These are phyloP conservation scores for Xylaria sp. DNA, from an alignment of 2,329 filamentous ascomycete species.

Conservation along the genomic window DNA sequence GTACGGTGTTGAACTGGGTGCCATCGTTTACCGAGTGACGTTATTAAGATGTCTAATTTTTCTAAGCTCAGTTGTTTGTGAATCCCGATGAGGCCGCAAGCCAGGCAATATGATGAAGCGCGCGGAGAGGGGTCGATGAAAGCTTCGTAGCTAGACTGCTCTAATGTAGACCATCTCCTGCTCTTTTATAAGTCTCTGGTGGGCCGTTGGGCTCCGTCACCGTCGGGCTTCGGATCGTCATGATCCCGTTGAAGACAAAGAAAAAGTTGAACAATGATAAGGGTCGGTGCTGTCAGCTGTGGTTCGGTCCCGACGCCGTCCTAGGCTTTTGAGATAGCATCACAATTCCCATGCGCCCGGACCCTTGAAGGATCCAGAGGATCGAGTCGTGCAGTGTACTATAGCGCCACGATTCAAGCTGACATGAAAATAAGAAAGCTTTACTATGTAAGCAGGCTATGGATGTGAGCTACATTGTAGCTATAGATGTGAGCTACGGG, in stretches of 20 bases:
- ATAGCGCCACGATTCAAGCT: no score
- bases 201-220: not conserved
- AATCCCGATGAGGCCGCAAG: not conserved
- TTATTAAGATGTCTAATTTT: not conserved
- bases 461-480: no score
- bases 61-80: constrained; percentile 1
- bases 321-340: not conserved
- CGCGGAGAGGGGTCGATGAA: not conserved
- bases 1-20: constrained; percentile 13
- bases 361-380: not conserved
- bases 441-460: no score
- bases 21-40: constrained; percentile 9
- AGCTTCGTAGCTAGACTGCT: not conserved
- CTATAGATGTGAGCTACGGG: no score
- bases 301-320: constrained; percentile 15
- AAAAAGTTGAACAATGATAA: no score
- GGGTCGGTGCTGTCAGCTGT: not conserved
- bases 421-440: no score
- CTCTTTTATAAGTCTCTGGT: constrained; percentile 7
- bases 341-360: not conserved
- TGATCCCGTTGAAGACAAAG: not conserved
- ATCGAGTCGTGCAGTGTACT: no score
- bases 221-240: not conserved
- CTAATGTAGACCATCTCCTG: not conserved
- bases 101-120: not conserved